Conservation (phyloP, 495 filamentous ascomycete genomes). For the Penicillium nucicola region DNA sequence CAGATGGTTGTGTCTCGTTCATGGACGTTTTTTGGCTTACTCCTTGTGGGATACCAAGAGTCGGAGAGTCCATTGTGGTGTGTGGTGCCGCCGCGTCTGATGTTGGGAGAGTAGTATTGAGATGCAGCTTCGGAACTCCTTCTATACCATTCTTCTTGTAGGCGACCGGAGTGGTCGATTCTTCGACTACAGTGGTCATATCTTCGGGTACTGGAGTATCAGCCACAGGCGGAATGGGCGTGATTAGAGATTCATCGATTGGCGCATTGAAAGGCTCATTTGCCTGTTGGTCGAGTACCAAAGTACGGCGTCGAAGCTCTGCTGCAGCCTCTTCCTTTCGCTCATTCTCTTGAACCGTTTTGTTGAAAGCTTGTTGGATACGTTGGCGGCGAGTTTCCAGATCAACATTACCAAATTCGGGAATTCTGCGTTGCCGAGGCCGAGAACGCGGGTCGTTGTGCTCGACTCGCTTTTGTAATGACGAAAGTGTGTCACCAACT, state of each 20-base stretch:
- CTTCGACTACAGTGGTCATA: conserved; percentile 29
- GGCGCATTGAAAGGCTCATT: conserved; percentile 21
- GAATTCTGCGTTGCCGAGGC: conserved; percentile 41
- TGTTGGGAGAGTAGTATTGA: conserved; percentile 22
- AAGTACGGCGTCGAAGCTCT: conserved; percentile 39
- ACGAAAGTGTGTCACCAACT: conserved; percentile 46
- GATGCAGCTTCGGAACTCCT: conserved; percentile 25
- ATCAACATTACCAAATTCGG: conserved; percentile 67
- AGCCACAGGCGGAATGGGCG: conserved; percentile 27
- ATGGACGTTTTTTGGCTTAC: conserved; percentile 36
- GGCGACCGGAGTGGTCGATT: conserved; percentile 4
- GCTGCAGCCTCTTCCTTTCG: conserved; percentile 51
- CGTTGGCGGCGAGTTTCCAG: conserved; percentile 72
- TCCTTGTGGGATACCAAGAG: conserved; percentile 62
- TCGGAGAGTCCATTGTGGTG: conserved; percentile 60
- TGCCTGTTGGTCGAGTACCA: conserved; percentile 28
- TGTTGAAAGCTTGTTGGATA: conserved; percentile 78
- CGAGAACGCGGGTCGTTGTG: conserved; percentile 31
- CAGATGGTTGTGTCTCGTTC: conserved; percentile 21
- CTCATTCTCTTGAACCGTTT: conserved; percentile 68
- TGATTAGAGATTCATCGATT: conserved; percentile 13
- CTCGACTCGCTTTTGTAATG: conserved; percentile 34
- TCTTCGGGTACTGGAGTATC: conserved; percentile 15
- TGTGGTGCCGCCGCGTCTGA: conserved; percentile 10
- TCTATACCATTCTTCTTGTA: conserved; percentile 1